Conservation (phyloP, 1,284 basidiomycete genomes). For the Apiotrichum sp. region DNA sequence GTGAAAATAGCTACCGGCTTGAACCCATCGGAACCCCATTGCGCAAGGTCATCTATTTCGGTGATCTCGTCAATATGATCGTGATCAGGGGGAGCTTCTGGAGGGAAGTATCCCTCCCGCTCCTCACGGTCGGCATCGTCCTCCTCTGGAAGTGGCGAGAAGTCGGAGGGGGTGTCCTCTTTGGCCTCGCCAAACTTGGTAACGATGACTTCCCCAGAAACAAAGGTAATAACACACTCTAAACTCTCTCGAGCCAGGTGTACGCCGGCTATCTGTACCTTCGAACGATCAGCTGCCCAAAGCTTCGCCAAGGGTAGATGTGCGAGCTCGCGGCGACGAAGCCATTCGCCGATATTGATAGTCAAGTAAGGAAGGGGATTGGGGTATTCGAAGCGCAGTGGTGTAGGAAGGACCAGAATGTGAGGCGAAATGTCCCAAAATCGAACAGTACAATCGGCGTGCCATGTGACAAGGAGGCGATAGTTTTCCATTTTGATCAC, state of each 20-base stretch:
- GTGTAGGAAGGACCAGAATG: slow-evolving; percentile 53
- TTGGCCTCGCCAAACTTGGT: slow-evolving; percentile 52
- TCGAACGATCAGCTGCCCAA: slow-evolving; percentile 38
- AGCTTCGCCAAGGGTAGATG: slow-evolving; percentile 41
- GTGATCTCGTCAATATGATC: slow-evolving; percentile 34
- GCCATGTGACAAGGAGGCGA: slow-evolving; percentile 62
- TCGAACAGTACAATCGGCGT: slow-evolving; percentile 58
- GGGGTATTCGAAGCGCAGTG: slow-evolving; percentile 55
- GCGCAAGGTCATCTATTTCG: slow-evolving; percentile 40
- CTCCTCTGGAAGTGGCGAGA: background rate
- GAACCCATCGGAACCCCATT: slow-evolving; percentile 53
- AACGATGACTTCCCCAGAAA: slow-evolving; percentile 62
- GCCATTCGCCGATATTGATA: slow-evolving; percentile 55
- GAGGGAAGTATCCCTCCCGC: slow-evolving; percentile 28
- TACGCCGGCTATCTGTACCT: slow-evolving; percentile 52
- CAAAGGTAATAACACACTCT: slow-evolving; percentile 60
- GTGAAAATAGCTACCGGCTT: slow-evolving; percentile 59
- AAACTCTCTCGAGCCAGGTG: slow-evolving; percentile 60
- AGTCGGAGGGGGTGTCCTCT: background rate
- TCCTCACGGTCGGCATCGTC: slow-evolving; percentile 26
- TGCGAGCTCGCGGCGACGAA: slow-evolving; percentile 37
- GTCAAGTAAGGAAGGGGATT: slow-evolving; percentile 58
- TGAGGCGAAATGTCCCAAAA: slow-evolving; percentile 57
- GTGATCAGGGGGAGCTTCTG: background rate
- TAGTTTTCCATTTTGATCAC: slow-evolving; percentile 54